phyloP scores from a whole-genome alignment of 1,139 yeast genomes.

The Pichia sp. region DNA sequence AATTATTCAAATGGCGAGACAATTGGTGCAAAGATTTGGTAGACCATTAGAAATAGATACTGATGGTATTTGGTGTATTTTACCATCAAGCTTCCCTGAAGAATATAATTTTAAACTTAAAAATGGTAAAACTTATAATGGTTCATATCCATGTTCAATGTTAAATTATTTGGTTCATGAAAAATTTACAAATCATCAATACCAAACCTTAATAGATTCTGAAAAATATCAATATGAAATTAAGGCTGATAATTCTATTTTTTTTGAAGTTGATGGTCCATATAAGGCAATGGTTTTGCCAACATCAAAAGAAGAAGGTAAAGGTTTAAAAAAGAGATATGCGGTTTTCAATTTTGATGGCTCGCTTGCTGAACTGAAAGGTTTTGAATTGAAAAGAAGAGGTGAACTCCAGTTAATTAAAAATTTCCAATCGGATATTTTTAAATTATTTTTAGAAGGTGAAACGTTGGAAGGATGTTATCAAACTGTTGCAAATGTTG shows the following conservation, averaged over 20 bases:
- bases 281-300: slow-evolving; percentile 97
- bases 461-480: slow-evolving; percentile 73
- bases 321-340: slow-evolving; percentile 90
- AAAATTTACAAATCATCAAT: slow-evolving; percentile 88
- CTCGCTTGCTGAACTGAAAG: slow-evolving; percentile 88
- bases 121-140: slow-evolving; percentile 69
- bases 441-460: slow-evolving; percentile 87
- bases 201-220: slow-evolving; percentile 78
- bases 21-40: slow-evolving; percentile 89
- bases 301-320: slow-evolving; percentile 95
- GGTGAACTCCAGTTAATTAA: slow-evolving; percentile 93
- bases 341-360: slow-evolving; percentile 98
- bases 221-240: slow-evolving; percentile 63
- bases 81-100: slow-evolving; percentile 91
- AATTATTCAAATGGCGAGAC: slow-evolving; percentile 93
- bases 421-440: slow-evolving; percentile 91
- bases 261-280: slow-evolving; percentile 98
- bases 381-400: slow-evolving; percentile 93
- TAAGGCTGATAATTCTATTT: slow-evolving; percentile 85
- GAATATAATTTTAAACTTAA: slow-evolving; percentile 64
- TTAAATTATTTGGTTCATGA: slow-evolving; percentile 89
- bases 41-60: slow-evolving; percentile 95
- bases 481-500: slow-evolving; percentile 83
- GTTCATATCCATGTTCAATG: slow-evolving; percentile 97
- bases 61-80: slow-evolving; percentile 99